These are phyloP conservation scores for Barbatosphaeria neglecta DNA, from an alignment of 495 filamentous ascomycete genomes.

Conservation along the genomic window DNA sequence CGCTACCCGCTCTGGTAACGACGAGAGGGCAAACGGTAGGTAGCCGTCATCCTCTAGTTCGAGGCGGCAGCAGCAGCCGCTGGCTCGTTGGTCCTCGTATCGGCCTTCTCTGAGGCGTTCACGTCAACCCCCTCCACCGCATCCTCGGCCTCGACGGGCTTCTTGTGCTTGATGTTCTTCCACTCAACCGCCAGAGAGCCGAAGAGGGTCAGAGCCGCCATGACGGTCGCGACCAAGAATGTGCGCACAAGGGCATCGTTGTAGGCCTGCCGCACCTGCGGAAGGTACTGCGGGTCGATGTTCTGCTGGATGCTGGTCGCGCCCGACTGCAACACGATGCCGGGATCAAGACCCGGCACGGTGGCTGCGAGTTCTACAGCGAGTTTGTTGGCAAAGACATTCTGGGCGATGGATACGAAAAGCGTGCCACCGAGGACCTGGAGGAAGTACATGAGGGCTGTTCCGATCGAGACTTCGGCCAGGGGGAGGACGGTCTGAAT, in stretches of 20 bases:
- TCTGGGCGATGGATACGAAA: conserved; percentile 51
- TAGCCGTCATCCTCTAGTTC: too few relatives aligned
- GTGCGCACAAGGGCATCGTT: conserved; percentile 48
- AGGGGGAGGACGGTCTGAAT: conserved; percentile 38
- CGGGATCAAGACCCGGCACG: too few relatives aligned
- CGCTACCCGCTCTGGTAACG: too few relatives aligned
- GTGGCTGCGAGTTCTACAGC: conserved; percentile 32
- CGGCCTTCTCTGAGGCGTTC: too few relatives aligned
- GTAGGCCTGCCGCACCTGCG: conserved; percentile 48
- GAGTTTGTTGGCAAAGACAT: conserved; percentile 44
- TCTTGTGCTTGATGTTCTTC: conserved; percentile 54
- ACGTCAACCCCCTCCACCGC: too few relatives aligned
- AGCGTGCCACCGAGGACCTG: conserved; percentile 53
- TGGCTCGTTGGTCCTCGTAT: too few relatives aligned
- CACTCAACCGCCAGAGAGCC: conserved; percentile 53
- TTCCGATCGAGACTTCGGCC: conserved; percentile 47
- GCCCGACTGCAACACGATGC: too few relatives aligned
- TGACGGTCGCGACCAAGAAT: conserved; percentile 51
- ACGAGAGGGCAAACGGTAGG: too few relatives aligned
- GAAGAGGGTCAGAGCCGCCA: conserved; percentile 43
- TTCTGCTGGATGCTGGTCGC: conserved; percentile 51
- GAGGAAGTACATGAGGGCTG: conserved; percentile 48
- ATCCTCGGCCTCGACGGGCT: too few relatives aligned
- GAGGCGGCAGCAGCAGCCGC: too few relatives aligned
- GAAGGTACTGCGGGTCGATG: conserved; percentile 29